phyloP scores from a whole-genome alignment of 495 filamentous ascomycete genomes.

The Oidiodendron maius region DNA sequence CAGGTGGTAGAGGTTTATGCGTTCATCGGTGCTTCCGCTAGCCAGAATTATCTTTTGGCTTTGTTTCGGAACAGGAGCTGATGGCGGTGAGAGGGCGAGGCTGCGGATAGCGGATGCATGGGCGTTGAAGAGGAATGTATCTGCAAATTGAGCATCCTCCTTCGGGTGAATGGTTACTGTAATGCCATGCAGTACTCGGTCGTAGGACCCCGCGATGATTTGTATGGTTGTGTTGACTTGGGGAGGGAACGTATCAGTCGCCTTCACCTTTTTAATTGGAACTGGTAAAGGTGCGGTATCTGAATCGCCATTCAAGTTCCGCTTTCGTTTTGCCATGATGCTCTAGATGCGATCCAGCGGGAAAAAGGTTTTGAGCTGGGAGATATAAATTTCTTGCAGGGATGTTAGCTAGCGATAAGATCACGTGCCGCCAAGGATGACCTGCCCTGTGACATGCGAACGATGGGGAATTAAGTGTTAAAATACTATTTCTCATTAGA shows the following conservation, averaged over 20 bases:
- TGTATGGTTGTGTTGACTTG: constrained; percentile 59
- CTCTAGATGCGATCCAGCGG: not conserved
- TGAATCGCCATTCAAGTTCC: constrained; percentile 26
- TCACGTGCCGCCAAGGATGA: no score
- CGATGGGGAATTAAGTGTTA: no score
- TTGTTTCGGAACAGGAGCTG: constrained; percentile 48
- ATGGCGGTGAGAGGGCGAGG: constrained; percentile 77
- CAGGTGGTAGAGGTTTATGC: constrained; percentile 89
- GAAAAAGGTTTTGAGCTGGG: not conserved
- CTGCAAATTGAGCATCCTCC: constrained; percentile 61
- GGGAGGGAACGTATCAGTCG: constrained; percentile 16
- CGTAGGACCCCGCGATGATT: constrained; percentile 91
- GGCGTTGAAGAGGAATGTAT: constrained; percentile 94
- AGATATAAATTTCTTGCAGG: not conserved
- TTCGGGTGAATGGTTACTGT: constrained; percentile 59
- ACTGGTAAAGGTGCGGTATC: constrained; percentile 13
- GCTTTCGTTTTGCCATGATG: constrained; percentile 74
- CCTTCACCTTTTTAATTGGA: constrained; percentile 36
- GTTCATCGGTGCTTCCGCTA: constrained; percentile 84
- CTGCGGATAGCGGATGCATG: constrained; percentile 87
- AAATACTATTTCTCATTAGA: no score
- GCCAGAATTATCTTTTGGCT: constrained; percentile 76
- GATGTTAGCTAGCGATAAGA: no score
- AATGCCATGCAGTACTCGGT: constrained; percentile 87
- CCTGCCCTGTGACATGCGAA: no score